Conservation (phyloP, 495 filamentous ascomycete species). For the Jackrogersella multiformis region DNA sequence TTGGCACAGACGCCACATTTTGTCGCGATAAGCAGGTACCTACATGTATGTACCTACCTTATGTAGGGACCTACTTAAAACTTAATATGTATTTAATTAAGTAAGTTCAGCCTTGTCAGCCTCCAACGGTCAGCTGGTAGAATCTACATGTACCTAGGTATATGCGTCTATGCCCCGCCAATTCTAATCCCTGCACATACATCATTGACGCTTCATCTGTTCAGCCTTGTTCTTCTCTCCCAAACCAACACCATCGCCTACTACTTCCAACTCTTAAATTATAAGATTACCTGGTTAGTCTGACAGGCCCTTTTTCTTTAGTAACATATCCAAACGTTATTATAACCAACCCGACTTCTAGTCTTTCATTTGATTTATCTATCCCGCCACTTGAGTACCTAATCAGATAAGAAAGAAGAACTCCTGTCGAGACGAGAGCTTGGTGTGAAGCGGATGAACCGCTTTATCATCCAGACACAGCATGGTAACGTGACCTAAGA, state of each 20-base stretch:
- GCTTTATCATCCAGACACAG: background rate
- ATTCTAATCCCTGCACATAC: conserved; percentile 35
- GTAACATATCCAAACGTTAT: conserved; percentile 5
- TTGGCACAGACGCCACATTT: conserved; percentile 22
- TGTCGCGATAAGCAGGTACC: background rate
- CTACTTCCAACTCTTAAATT: background rate
- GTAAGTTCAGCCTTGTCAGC: conserved; percentile 36
- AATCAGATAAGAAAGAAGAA: background rate
- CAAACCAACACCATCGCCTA: background rate
- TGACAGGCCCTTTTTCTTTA: conserved; percentile 2
- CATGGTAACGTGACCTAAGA: conserved; percentile 30
- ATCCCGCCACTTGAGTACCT: background rate
- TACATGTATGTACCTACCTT: no score
- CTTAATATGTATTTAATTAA: background rate
- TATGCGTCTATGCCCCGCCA: conserved; percentile 32
- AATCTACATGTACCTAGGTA: no score
- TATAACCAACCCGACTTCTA: background rate
- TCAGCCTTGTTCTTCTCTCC: conserved; percentile 26
- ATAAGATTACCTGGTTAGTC: conserved; percentile 2
- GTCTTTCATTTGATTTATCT: background rate
- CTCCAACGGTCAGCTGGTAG: conserved; percentile 33
- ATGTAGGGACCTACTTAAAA: background rate
- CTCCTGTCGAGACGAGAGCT: background rate
- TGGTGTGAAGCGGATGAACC: background rate
- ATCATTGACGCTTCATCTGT: conserved; percentile 29